phyloP scores from a whole-genome alignment of 306 rosid species.

The Sphenostylis stenocarpa region DNA sequence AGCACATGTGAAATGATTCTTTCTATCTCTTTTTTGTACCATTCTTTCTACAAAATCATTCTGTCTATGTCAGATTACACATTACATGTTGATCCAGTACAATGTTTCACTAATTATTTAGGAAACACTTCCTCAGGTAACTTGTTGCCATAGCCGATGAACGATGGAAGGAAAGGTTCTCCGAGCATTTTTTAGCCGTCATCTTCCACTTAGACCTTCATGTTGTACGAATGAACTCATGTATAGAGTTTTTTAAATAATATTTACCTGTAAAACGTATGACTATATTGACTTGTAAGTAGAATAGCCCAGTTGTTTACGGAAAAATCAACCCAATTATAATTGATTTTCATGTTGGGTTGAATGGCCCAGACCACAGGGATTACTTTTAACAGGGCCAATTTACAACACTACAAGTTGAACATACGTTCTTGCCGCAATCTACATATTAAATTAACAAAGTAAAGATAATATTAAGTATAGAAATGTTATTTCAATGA shows the following conservation, averaged over 20 bases:
- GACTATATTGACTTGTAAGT: not conserved
- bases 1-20: not conserved
- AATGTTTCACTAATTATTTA: slow-evolving; percentile 6
- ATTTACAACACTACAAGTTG: not conserved
- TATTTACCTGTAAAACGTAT: slow-evolving; percentile 27
- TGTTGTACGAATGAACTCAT: slow-evolving; percentile 34
- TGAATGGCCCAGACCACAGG: slow-evolving; percentile 6
- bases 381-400: not conserved
- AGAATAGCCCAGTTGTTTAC: slow-evolving; percentile 12
- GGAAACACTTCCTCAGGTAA: slow-evolving; percentile 42
- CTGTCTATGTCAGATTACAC: too few relatives aligned
- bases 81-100: not conserved
- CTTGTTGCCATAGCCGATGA: slow-evolving; percentile 39
- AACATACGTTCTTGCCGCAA: not conserved
- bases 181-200: slow-evolving; percentile 24
- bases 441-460: not conserved
- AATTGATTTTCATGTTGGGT: slow-evolving; percentile 23
- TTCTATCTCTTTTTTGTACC: not conserved
- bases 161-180: slow-evolving; percentile 35
- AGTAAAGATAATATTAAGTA: not conserved
- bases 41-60: too few relatives aligned
- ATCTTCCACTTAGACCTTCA: slow-evolving; percentile 27
- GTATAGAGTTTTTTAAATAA: slow-evolving; percentile 30
- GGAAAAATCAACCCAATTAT: not conserved
- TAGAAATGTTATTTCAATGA: not conserved